Evolutionary conservation across 2,329 filamentous ascomycete genomes (phyloP).

Genomic region (Pestalotiopsis sp.): DNA sequence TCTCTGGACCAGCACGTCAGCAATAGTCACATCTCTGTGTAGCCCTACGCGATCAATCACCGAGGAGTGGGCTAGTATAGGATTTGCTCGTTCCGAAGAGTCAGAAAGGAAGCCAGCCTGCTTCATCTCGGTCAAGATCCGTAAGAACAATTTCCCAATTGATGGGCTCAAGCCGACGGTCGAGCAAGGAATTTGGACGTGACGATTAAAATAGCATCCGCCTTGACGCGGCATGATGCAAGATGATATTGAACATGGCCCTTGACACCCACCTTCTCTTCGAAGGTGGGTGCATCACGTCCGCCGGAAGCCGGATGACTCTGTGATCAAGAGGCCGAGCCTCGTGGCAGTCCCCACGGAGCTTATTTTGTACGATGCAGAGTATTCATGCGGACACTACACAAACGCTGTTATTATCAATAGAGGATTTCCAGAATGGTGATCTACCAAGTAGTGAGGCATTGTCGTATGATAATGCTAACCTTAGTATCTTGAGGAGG

Average conservation of each 20-base stretch:
- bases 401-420: not conserved
- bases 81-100: not conserved
- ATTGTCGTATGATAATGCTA: not conserved
- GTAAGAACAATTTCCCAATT: conserved; percentile 1
- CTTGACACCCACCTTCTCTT: conserved; percentile 11
- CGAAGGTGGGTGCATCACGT: not conserved
- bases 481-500: not conserved
- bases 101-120: not conserved
- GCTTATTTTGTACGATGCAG: not conserved
- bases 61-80: not conserved
- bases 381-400: not conserved
- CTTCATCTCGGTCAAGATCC: not conserved
- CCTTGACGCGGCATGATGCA: conserved; percentile 28
- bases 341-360: conserved; percentile 8
- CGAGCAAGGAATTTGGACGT: conserved; percentile 16
- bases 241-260: conserved; percentile 27
- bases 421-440: not conserved
- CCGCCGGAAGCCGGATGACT: conserved; percentile 5
- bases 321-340: not conserved
- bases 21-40: conserved; percentile 8
- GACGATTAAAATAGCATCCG: conserved; percentile 26
- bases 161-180: not conserved
- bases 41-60: not conserved
- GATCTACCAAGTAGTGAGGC: not conserved
- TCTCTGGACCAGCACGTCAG: conserved; percentile 8